phyloP scores from a whole-genome alignment of 768 basidiomycete species.

The Scleroderma citrinum region DNA sequence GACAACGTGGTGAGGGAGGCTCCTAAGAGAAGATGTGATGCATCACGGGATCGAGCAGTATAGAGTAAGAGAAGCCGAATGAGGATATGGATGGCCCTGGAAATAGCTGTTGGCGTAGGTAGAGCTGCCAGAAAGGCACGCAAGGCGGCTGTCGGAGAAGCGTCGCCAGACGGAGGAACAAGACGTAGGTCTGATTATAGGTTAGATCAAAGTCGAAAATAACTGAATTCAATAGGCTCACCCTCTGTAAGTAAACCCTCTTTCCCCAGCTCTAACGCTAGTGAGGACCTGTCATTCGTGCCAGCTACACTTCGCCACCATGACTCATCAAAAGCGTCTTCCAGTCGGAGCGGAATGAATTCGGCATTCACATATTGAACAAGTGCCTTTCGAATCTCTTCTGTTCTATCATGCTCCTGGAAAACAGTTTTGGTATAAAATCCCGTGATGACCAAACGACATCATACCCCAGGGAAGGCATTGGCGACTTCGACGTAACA shows the following conservation, averaged over 20 bases:
- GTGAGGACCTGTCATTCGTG: conserved; percentile 12
- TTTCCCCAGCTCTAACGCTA: conserved; percentile 44
- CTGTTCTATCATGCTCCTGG: conserved; percentile 51
- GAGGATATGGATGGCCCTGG: conserved; percentile 51
- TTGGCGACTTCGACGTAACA: conserved; percentile 68
- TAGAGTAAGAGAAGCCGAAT: conserved; percentile 65
- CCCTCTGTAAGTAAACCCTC: conserved; percentile 42
- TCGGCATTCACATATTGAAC: conserved; percentile 45
- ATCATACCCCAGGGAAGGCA: conserved; percentile 56
- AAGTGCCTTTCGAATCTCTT: conserved; percentile 44
- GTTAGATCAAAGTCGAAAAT: conserved; percentile 3
- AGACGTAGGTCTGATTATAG: conserved; percentile 17
- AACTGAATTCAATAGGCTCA: conserved; percentile 1
- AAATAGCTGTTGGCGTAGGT: conserved; percentile 69
- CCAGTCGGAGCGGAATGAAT: conserved; percentile 59
- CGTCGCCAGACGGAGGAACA: conserved; percentile 3
- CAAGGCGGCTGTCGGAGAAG: conserved; percentile 28
- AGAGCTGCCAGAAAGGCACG: conserved; percentile 55
- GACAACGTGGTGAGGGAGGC: conserved; percentile 77
- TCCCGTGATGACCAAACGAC: neutral
- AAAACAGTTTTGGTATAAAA: conserved; percentile 7
- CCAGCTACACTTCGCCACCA: conserved; percentile 59
- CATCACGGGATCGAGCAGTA: conserved; percentile 48
- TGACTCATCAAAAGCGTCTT: conserved; percentile 63
- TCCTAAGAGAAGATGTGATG: conserved; percentile 77